Conservation (phyloP, 2,329 filamentous ascomycete species). For the Coccinonectria pachysandricola region DNA sequence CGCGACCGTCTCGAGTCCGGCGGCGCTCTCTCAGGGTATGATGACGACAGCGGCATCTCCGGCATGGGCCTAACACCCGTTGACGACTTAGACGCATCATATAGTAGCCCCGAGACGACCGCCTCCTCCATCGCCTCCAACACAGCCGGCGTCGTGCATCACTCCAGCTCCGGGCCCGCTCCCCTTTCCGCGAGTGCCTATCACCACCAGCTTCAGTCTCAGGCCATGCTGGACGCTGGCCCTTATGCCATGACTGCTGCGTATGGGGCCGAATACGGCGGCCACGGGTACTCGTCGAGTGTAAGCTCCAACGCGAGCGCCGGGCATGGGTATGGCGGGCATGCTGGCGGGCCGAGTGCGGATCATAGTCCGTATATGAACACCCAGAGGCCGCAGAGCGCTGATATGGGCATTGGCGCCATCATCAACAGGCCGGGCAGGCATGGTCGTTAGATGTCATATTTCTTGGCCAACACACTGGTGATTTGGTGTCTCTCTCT, state of each 20-base stretch:
- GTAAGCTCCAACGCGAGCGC: conserved; percentile 37
- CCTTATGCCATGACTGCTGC: conserved; percentile 16
- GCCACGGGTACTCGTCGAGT: conserved; percentile 42
- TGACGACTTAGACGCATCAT: conserved; percentile 48
- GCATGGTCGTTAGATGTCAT: conserved; percentile 11
- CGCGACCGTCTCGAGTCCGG: conserved; percentile 49
- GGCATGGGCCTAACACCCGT: conserved; percentile 47
- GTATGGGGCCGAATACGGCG: conserved; percentile 15
- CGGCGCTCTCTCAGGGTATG: conserved; percentile 36
- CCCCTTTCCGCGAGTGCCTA: too few relatives aligned
- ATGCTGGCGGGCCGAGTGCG: conserved; percentile 21
- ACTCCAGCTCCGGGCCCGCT: too few relatives aligned
- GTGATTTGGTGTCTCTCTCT: too few relatives aligned
- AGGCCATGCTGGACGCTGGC: conserved; percentile 12
- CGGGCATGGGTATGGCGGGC: conserved; percentile 23
- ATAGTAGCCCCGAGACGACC: conserved; percentile 44
- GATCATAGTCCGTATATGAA: conserved; percentile 37
- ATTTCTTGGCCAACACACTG: too few relatives aligned
- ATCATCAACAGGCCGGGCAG: conserved; percentile 43
- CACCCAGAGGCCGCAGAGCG: conserved; percentile 39
- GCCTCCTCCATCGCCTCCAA: conserved; percentile 29
- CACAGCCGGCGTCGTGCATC: too few relatives aligned
- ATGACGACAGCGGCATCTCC: conserved; percentile 64
- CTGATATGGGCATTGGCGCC: conserved; percentile 51
- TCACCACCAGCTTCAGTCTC: conserved; percentile 17